Base-by-base conservation (phyloP, 345 rosid species). In the Nephelium lappaceum region DNA sequence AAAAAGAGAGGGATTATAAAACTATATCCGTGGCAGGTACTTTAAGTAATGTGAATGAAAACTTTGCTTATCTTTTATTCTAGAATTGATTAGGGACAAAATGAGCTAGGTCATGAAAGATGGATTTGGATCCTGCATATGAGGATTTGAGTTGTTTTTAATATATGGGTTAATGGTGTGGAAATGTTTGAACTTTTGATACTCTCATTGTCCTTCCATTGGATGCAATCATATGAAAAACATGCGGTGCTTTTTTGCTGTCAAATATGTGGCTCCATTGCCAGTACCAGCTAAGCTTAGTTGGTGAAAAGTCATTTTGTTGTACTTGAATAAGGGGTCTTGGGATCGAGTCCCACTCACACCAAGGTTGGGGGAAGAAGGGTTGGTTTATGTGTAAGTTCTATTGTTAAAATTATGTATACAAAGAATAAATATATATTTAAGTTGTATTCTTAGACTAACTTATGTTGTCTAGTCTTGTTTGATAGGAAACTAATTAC, bases 21-120 rank as follows among this genome's bases (percentile, higher is more conserved):
- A 87, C 85, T 95, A 43, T 92, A 95, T 84, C 89, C 91, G 63
- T 95, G 99, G 99, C 98, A 95, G 99, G 99, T 95, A 88, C 49
- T 23, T 75, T 69, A 66, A 10, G 63, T 36, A 21, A 60, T 74
- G 70, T 69, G 69, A 21, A 58, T 11, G 14, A 67, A 24, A 49
- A n/a, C 19, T 38, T 27, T 47, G 71, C 71, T 65, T 36, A 39
- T 11, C 47, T 27, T 76, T 23, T 36, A 9, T 57, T 67, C 23
- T 24, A 41, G 67, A 36, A 62, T 27, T 58, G 49, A 39, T 36
- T 53, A 15, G 51, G 67, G 72, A 57, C 25, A 55, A 67, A 21
- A 55, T 67, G 19, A 67, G 43, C 69, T 25, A 19, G 75, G 53
- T 66, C 63, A 51, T 11, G 31, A 43, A 63, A 19, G 49, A 45